Base-by-base conservation (phyloP, 345 rosid genomes). In the Hibiscus tridactylites region DNA sequence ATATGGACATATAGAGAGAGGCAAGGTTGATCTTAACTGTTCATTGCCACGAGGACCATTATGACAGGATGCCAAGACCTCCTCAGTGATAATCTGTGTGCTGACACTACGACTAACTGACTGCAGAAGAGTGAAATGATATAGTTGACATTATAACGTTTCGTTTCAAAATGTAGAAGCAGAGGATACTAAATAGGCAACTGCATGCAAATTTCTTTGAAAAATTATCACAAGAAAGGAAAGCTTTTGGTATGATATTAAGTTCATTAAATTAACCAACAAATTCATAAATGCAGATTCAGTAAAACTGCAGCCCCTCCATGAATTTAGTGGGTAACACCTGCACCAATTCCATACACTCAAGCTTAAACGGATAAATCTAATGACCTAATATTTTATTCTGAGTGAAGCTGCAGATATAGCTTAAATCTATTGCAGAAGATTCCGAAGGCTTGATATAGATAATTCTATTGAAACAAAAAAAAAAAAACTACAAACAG, bases 41-140 rank as follows among this genome's bases (percentile, higher is more conserved):
- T 94, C 95, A 79, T 83, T 94, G 73, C 96, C 91, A 76, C 91
- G 88, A 19, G 88, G 89, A 75, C 95, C 90, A 39, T 72, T 84
- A 29, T 93, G 81, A 82, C 91, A 94, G 72, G 88, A 84, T 62
- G 85, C 85, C 85, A 94, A 75, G 75, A 90, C 89, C 85, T 91
- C 98, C 75, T 90, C 85, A 49, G 84, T 75, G 62, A 87, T 82
- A 74, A 91, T 87, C 84, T 85, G 88, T 76, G 95, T 79, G 72
- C 93, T 73, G 39, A 83, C 81, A 76, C 78, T 82, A 31, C 96
- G 92, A 59, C 85, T 87, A 78, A 79, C 78, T 50, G 90, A 81
- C 98, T 93, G 90, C 76, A 77, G 35, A 72, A 49, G 56, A 24
- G 31, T 53, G 31, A 31, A 69, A 17, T 53, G 9, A 68, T 17